These are phyloP conservation scores for Alternaria triticina DNA, from an alignment of 2,329 filamentous ascomycete genomes.

Conservation along the genomic window DNA sequence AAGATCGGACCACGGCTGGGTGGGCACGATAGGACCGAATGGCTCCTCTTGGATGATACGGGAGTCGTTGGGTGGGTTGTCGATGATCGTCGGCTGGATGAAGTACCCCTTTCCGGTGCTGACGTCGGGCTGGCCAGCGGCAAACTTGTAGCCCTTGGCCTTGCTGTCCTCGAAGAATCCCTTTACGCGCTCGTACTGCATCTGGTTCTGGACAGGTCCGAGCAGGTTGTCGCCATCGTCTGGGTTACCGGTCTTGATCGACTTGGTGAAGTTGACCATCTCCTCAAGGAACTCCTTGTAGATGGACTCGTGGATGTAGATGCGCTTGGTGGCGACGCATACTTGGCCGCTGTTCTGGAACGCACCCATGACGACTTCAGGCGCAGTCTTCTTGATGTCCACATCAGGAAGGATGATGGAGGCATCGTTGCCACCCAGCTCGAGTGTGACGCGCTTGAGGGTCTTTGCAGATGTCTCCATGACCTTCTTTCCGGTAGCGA, in stretches of 20 bases:
- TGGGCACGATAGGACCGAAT: conserved; percentile 70
- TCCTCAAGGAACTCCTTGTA: conserved; percentile 48
- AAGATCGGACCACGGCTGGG: conserved; percentile 68
- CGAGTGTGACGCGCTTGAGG: conserved; percentile 66
- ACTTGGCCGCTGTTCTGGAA: conserved; percentile 65
- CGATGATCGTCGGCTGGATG: conserved; percentile 66
- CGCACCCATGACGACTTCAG: conserved; percentile 58
- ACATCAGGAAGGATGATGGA: conserved; percentile 66
- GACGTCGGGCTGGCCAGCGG: conserved; percentile 55
- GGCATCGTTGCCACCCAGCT: conserved; percentile 68
- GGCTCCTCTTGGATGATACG: conserved; percentile 66
- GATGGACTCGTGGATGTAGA: conserved; percentile 49
- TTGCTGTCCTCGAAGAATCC: conserved; percentile 63
- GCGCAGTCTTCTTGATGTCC: conserved; percentile 59
- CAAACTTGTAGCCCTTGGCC: conserved; percentile 60
- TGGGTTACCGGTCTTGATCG: conserved; percentile 48
- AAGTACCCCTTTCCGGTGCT: conserved; percentile 59
- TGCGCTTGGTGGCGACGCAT: conserved; percentile 44
- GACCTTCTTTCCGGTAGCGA: conserved; percentile 66
- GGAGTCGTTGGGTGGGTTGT: conserved; percentile 64
- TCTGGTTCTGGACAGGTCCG: conserved; percentile 68
- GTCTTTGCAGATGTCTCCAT: conserved; percentile 63
- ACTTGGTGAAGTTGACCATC: conserved; percentile 56
- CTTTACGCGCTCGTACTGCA: conserved; percentile 68
- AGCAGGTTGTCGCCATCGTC: conserved; percentile 56